phyloP scores from a whole-genome alignment of 2,329 filamentous ascomycete species.

The Dactylellina parvicollis region DNA sequence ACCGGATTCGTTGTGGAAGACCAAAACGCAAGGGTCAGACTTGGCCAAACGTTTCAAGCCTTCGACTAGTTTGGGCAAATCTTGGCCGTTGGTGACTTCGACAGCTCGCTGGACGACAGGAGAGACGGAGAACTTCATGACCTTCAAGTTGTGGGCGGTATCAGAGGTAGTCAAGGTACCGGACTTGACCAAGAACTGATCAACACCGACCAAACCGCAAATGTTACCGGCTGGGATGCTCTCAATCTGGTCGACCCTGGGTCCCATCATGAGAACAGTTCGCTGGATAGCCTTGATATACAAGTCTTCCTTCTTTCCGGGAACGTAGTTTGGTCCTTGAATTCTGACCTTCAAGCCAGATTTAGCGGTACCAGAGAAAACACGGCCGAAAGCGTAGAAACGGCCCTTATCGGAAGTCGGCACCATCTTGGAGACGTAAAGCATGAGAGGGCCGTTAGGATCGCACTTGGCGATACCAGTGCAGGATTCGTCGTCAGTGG shows the following conservation, averaged over 20 bases:
- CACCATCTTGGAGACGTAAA: constrained; percentile 99
- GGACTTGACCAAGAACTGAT: constrained; percentile 99
- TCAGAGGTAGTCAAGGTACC: constrained; percentile 98
- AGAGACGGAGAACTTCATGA: constrained; percentile 99
- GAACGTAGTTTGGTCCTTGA: constrained; percentile 98
- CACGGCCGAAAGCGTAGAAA: constrained; percentile 99
- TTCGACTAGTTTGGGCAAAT: constrained; percentile 99
- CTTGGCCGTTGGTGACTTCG: constrained; percentile 99
- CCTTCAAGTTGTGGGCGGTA: constrained; percentile 99
- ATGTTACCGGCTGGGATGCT: constrained; percentile 99
- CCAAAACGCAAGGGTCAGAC: constrained; percentile 98
- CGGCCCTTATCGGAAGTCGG: constrained; percentile 99
- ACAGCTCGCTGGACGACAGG: constrained; percentile 98
- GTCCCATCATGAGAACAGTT: constrained; percentile 99
- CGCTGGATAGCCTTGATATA: constrained; percentile 99
- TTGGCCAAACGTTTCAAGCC: constrained; percentile 99
- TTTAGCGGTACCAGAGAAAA: constrained; percentile 97
- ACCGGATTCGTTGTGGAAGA: constrained; percentile 86
- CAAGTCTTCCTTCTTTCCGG: constrained; percentile 98
- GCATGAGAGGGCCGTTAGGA: constrained; percentile 97
- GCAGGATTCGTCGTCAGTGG: constrained; percentile 87
- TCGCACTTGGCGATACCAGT: constrained; percentile 99
- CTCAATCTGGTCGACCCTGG: constrained; percentile 98
- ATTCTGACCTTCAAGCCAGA: constrained; percentile 99
- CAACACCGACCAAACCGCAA: constrained; percentile 97